phyloP scores from a whole-genome alignment of 1,284 basidiomycete species.

The Takashimella tepidaria region DNA sequence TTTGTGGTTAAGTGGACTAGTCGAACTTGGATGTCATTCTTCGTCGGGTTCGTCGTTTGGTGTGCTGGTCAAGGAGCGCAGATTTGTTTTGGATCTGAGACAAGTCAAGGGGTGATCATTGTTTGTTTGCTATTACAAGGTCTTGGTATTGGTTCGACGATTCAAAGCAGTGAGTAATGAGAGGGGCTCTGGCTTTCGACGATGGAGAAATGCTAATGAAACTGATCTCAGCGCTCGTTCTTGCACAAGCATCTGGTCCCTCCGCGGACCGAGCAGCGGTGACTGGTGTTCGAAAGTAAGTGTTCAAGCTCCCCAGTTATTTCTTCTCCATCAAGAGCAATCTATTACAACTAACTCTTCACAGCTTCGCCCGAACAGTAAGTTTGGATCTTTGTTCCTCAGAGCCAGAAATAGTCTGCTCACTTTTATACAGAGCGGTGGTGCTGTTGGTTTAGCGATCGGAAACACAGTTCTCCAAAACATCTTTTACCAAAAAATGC shows the following conservation, averaged over 20 bases:
- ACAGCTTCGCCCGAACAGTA: slow-evolving; percentile 20
- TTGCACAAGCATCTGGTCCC: slow-evolving; percentile 29
- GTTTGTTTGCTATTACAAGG: slow-evolving; percentile 27
- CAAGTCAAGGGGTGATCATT: slow-evolving; percentile 17
- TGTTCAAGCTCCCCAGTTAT: not conserved
- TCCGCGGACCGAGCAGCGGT: slow-evolving; percentile 27
- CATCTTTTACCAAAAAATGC: slow-evolving; percentile 15
- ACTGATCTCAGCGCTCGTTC: slow-evolving; percentile 22
- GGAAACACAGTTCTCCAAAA: slow-evolving; percentile 23
- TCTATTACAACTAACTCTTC: not conserved
- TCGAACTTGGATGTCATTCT: slow-evolving; percentile 16
- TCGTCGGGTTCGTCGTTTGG: slow-evolving; percentile 26
- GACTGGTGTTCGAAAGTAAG: slow-evolving; percentile 27
- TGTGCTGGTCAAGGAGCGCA: slow-evolving; percentile 24
- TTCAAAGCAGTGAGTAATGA: slow-evolving; percentile 22
- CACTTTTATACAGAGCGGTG: slow-evolving; percentile 9
- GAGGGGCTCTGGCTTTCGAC: not conserved
- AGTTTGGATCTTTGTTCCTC: too few relatives aligned
- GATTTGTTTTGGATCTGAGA: slow-evolving; percentile 15
- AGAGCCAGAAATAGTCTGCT: too few relatives aligned
- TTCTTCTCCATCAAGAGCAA: too few relatives aligned
- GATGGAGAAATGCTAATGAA: too few relatives aligned
- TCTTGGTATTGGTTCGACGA: slow-evolving; percentile 30
- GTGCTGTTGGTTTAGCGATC: slow-evolving; percentile 24
- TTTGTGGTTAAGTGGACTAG: slow-evolving; percentile 27